phyloP scores from a whole-genome alignment of 257 asterid species.

The Solanum bulbocastanum region DNA sequence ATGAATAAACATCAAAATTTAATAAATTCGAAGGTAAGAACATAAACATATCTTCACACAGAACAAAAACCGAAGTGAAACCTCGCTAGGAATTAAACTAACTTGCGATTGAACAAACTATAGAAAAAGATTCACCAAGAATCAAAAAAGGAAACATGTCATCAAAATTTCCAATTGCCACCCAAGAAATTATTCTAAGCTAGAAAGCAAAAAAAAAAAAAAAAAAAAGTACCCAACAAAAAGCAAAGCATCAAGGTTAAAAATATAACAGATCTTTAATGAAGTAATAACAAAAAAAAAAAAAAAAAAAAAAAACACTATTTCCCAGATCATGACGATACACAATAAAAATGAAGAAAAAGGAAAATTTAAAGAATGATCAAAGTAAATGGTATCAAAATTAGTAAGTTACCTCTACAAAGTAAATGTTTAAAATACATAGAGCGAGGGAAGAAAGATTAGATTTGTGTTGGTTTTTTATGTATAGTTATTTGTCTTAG shows the following conservation, averaged over 20 bases:
- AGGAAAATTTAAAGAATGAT: constrained; percentile 16
- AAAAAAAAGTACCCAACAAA: not conserved
- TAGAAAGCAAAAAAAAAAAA: not conserved
- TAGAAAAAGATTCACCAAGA: not conserved
- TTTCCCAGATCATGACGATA: constrained; percentile 29
- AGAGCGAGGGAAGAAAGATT: not conserved
- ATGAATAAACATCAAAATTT: not conserved
- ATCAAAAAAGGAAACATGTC: not conserved
- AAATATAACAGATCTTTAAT: constrained; percentile 14
- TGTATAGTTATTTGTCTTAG: not conserved
- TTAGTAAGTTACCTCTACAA: constrained; percentile 9
- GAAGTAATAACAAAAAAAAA: constrained; percentile 9
- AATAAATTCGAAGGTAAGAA: not conserved
- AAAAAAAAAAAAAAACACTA: too few species aligned
- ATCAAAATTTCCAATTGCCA: not conserved
- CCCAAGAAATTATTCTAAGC: not conserved
- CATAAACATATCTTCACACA: not conserved
- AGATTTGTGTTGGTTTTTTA: not conserved
- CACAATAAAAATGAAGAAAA: not conserved
- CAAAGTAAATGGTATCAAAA: constrained; percentile 14
- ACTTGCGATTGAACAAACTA: constrained; percentile 5
- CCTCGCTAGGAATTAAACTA: constrained; percentile 2
- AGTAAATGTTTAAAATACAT: not conserved
- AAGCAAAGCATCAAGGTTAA: constrained; percentile 13
- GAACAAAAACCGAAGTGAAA: not conserved